Evolutionary conservation across 441 rosid species (phyloP).

Genomic region (Pelargonium citronellum): DNA sequence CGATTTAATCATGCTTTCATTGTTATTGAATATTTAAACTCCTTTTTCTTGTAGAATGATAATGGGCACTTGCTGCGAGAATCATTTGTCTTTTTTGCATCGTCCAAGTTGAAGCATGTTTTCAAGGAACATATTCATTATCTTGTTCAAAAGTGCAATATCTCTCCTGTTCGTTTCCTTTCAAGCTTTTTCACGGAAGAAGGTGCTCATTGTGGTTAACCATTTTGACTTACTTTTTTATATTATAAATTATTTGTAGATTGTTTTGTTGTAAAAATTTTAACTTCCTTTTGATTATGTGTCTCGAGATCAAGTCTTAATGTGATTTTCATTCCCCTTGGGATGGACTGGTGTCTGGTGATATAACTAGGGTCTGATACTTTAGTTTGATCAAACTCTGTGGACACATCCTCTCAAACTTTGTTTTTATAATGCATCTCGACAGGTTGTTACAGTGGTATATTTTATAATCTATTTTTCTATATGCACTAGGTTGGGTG

Average conservation of each 20-base stretch:
- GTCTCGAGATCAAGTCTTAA: background rate
- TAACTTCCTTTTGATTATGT: background rate
- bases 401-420: background rate
- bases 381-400: background rate
- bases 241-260: background rate
- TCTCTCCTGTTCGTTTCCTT: slow-evolving; percentile 62
- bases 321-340: background rate
- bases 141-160: slow-evolving; percentile 56
- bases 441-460: background rate
- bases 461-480: background rate
- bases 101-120: slow-evolving; percentile 44
- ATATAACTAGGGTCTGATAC: background rate
- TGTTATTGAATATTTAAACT: background rate
- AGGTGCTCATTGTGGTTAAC: slow-evolving; percentile 39
- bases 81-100: slow-evolving; percentile 64
- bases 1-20: background rate
- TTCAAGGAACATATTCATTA: slow-evolving; percentile 64
- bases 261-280: background rate
- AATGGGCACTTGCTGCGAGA: slow-evolving; percentile 42
- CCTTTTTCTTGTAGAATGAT: slow-evolving; percentile 44
- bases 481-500: background rate
- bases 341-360: background rate
- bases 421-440: background rate
- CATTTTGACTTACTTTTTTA: slow-evolving; percentile 7
- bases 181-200: slow-evolving; percentile 57